Conservation (phyloP, 2,329 filamentous ascomycete species). For the Fusarium proliferatum region DNA sequence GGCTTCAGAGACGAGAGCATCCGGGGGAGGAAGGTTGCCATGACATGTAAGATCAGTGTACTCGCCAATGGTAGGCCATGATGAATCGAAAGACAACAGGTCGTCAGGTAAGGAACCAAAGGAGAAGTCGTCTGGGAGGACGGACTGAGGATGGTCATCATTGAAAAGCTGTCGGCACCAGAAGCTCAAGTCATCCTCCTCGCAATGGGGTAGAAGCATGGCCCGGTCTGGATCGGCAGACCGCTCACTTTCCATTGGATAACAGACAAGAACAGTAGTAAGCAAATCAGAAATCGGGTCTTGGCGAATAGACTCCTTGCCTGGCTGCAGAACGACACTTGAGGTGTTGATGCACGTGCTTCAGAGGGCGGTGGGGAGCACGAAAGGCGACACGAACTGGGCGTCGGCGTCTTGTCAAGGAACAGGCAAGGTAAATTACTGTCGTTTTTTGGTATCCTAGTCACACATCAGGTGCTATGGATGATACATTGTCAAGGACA, state of each 20-base stretch:
- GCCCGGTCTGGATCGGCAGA: accelerated
- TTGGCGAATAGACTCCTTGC: too few species aligned
- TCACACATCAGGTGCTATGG: too few species aligned
- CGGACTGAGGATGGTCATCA: not conserved
- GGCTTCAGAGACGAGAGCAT: accelerated
- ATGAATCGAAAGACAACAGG: accelerated
- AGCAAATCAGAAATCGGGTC: too few species aligned
- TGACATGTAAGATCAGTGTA: not conserved
- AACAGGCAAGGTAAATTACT: too few species aligned
- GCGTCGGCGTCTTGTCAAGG: too few species aligned
- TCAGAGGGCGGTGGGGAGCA: too few species aligned
- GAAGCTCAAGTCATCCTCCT: accelerated
- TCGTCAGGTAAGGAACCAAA: accelerated
- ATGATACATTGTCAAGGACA: too few species aligned
- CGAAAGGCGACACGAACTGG: too few species aligned
- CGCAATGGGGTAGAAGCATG: accelerated
- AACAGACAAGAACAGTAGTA: too few species aligned
- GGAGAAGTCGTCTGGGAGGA: accelerated
- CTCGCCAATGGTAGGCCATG: not conserved
- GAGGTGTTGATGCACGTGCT: too few species aligned
- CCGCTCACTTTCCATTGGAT: accelerated
- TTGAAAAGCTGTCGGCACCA: not conserved
- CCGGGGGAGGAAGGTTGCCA: accelerated
- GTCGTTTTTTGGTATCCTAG: too few species aligned
- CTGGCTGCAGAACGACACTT: too few species aligned